These are phyloP conservation scores for Microbotryum intermedium DNA, from an alignment of 1,284 basidiomycete genomes.

Conservation along the genomic window DNA sequence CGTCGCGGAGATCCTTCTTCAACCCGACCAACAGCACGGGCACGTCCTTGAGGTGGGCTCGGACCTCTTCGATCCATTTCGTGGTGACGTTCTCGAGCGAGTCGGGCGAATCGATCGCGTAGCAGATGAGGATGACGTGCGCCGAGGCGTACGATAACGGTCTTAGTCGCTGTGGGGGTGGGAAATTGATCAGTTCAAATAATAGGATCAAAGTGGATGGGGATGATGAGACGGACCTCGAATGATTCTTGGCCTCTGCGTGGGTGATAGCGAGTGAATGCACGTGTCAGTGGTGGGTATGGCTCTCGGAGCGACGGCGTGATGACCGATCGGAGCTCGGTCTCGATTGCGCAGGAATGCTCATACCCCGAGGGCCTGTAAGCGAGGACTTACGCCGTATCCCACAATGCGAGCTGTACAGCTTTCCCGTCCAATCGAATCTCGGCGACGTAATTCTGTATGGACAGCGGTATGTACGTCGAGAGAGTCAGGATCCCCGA, in stretches of 20 bases:
- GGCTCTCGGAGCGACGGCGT: no score
- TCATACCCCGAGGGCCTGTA: neutral
- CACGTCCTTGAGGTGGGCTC: conserved; percentile 63
- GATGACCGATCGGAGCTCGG: neutral
- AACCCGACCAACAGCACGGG: conserved; percentile 47
- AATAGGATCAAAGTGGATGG: neutral
- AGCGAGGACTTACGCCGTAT: conserved; percentile 70
- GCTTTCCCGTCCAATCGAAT: conserved; percentile 94
- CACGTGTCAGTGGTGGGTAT: neutral
- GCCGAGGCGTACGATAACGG: conserved; percentile 96
- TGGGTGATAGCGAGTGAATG: no score
- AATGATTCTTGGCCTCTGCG: conserved; percentile 84
- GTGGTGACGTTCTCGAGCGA: conserved; percentile 89
- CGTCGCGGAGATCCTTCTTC: conserved; percentile 36
- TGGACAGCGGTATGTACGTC: no score
- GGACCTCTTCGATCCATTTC: conserved; percentile 98
- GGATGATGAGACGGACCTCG: conserved; percentile 53
- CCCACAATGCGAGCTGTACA: conserved; percentile 90
- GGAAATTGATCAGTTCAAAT: neutral
- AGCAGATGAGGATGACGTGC: conserved; percentile 96
- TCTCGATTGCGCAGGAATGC: neutral
- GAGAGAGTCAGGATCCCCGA: no score
- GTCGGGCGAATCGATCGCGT: conserved; percentile 91
- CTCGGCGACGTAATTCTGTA: conserved; percentile 89
- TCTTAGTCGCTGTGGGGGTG: conserved; percentile 58